Evolutionary conservation across 768 basidiomycete genomes (phyloP).

Genomic region (Boletus vinaceobasis): DNA sequence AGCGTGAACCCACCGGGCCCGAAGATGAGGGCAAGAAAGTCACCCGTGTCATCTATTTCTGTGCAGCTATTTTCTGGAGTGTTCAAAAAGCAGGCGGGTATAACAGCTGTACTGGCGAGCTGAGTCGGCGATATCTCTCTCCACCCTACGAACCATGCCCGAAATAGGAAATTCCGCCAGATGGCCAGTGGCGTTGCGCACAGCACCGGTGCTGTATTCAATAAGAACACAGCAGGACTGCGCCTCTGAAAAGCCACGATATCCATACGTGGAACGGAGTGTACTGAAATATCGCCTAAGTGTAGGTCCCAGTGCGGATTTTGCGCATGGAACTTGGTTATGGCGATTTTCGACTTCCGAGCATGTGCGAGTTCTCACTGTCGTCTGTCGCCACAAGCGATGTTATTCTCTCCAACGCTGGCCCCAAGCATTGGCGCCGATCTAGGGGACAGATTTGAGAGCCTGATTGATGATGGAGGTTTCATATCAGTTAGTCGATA

Average conservation of each 20-base stretch:
- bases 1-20: neutral
- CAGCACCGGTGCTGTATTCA: slow-evolving; percentile 9
- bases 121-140: neutral
- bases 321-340: neutral
- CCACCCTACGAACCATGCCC: slow-evolving; percentile 8
- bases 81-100: neutral
- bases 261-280: neutral
- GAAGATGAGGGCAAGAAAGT: neutral
- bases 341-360: slow-evolving; percentile 16
- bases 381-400: neutral
- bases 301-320: slow-evolving; percentile 5
- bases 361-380: neutral
- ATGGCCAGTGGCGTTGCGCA: slow-evolving; percentile 5
- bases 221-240: slow-evolving; percentile 15
- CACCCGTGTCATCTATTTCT: neutral
- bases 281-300: slow-evolving; percentile 8
- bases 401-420: neutral
- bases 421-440: slow-evolving; percentile 3
- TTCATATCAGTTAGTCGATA: neutral
- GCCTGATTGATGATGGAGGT: neutral
- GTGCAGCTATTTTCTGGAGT: neutral
- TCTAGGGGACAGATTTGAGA: slow-evolving; percentile 3
- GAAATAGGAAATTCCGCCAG: slow-evolving; percentile 7
- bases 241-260: neutral
- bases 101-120: too few relatives aligned